Evolutionary conservation across 352 stramenopile genomes (phyloP).

Genomic region (Phytophthora agathidicida): DNA sequence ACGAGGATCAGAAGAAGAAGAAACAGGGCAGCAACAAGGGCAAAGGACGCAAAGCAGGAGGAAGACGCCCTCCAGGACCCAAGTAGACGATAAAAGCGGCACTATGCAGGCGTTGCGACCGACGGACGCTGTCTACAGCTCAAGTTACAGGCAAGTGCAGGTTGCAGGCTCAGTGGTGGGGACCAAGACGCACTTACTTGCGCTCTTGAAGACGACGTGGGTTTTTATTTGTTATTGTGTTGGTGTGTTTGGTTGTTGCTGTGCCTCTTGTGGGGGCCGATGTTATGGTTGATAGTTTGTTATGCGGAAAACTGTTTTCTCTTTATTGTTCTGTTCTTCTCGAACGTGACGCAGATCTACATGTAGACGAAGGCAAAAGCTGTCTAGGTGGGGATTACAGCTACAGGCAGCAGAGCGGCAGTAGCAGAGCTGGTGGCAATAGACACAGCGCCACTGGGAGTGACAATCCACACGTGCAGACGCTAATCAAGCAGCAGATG

Average conservation of each 20-base stretch:
- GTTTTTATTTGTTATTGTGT: conserved; percentile 25
- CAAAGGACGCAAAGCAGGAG: no score
- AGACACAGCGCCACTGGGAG: conserved; percentile 62
- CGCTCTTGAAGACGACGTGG: conserved; percentile 23
- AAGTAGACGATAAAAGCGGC: no score
- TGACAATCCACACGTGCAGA: conserved; percentile 78
- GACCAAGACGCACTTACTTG: no score
- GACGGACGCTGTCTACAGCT: background rate
- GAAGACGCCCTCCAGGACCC: no score
- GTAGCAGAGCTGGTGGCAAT: conserved; percentile 60
- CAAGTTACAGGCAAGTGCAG: background rate
- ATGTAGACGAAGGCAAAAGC: conserved; percentile 10
- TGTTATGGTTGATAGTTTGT: background rate
- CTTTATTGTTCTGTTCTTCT: background rate
- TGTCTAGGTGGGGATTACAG: background rate
- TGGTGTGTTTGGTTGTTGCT: conserved; percentile 2
- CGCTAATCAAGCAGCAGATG: conserved; percentile 66
- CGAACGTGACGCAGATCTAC: background rate
- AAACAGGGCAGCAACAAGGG: background rate
- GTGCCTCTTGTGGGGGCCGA: background rate
- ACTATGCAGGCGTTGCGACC: background rate
- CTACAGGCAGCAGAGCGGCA: conserved; percentile 78
- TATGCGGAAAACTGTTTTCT: conserved; percentile 10
- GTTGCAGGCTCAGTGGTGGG: background rate
- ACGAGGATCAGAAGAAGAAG: conserved; percentile 64